These are phyloP conservation scores for Hsuehochloa calcarea DNA, from an alignment of 176 grass and related monocot species.

Conservation along the genomic window DNA sequence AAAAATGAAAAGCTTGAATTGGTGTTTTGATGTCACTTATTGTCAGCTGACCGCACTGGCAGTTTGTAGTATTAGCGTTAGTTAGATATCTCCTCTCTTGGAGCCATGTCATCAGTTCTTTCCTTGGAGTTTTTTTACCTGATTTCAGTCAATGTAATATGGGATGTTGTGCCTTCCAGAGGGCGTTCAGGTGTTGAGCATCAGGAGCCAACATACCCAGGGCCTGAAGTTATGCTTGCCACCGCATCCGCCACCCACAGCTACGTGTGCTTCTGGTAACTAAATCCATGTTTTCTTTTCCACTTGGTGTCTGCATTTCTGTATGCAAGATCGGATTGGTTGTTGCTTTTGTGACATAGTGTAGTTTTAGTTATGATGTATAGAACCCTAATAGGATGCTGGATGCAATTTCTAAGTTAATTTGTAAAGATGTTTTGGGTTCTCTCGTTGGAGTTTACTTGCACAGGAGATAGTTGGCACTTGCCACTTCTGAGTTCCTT, in stretches of 20 bases:
- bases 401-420: neutral
- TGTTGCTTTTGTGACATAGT: neutral
- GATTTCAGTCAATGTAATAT: neutral
- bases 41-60: neutral
- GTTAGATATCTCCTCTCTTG: neutral
- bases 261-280: neutral
- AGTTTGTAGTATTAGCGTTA: neutral
- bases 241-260: neutral
- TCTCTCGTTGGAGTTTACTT: neutral
- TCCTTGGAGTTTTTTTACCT: neutral
- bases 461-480: neutral
- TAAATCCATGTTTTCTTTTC: neutral
- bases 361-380: neutral
- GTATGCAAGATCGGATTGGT: neutral
- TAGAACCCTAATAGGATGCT: neutral
- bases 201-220: neutral
- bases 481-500: neutral
- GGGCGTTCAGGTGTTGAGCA: neutral
- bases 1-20: neutral
- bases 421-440: neutral
- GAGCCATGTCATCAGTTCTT: neutral
- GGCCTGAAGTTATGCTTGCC: neutral
- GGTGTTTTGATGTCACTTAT: neutral
- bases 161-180: neutral
- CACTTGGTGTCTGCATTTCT: neutral